Percentiles rank a stretch among this genome's conserved stretches.
Conservation (phyloP, 257 asterid genomes). For the Leonotis leonurus region DNA sequence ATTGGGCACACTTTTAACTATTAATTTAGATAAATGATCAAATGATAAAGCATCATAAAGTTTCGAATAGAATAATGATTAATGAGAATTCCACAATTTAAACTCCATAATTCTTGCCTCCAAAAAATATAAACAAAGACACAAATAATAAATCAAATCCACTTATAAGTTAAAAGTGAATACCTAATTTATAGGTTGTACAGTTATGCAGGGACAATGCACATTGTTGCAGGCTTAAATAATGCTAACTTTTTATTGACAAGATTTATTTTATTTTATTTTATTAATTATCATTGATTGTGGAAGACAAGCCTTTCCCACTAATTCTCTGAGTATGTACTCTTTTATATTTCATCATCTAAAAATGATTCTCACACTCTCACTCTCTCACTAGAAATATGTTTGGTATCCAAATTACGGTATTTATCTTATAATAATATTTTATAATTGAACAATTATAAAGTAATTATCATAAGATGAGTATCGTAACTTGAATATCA, state of each 20-base stretch:
- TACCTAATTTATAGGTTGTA: neutral
- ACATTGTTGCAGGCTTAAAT: neutral
- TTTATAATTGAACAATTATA: no score
- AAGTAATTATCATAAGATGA: no score
- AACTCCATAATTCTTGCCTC: neutral
- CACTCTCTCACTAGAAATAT: no score
- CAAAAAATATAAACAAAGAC: neutral
- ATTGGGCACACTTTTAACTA: no score
- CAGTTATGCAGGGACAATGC: neutral
- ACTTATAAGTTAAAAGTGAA: neutral
- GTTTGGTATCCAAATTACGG: no score
- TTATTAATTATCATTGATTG: neutral
- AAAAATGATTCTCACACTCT: no score
- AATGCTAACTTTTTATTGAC: neutral
- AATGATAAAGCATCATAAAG: no score
- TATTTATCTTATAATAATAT: no score
- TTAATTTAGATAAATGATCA: no score
- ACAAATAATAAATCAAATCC: neutral
- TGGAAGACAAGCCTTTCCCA: constrained; percentile 23
- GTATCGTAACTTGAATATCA: no score
- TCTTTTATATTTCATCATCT: neutral
- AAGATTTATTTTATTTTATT: neutral
- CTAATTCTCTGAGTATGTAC: constrained; percentile 10
- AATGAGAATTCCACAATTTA: neutral
- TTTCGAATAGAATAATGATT: no score